A percentile compares a stretch with the other conserved stretches of the same genome.
These are phyloP conservation scores for Arthrobotrys sinensis DNA, from an alignment of 2,329 filamentous ascomycete genomes.

Conservation along the genomic window DNA sequence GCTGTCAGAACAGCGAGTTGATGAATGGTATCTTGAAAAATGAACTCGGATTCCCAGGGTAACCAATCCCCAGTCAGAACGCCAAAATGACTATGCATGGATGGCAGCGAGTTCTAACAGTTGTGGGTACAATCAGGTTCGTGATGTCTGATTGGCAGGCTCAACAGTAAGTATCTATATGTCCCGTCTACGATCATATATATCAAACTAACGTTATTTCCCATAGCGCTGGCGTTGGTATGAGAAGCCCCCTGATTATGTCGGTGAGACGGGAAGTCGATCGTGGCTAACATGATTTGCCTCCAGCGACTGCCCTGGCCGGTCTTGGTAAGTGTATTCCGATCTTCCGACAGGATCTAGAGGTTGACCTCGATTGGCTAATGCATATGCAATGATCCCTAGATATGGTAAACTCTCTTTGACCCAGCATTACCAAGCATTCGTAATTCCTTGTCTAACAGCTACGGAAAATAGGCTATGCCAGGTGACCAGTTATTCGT, in stretches of 20 bases:
- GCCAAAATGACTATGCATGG: conserved; percentile 8
- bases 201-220: conserved; percentile 65
- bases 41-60: conserved; percentile 73
- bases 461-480: conserved; percentile 71
- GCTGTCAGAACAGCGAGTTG: conserved; percentile 71
- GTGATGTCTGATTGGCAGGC: conserved; percentile 54
- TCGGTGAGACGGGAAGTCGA: conserved; percentile 32
- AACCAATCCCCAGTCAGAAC: conserved; percentile 32
- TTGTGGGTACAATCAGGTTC: conserved; percentile 51
- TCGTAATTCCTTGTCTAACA: conserved; percentile 65
- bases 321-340: conserved; percentile 52
- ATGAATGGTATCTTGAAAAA: conserved; percentile 72
- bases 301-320: conserved; percentile 56
- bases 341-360: conserved; percentile 36
- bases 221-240: conserved; percentile 60
- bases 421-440: conserved; percentile 10
- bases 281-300: conserved; percentile 53
- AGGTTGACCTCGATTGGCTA: conserved; percentile 35
- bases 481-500: conserved; percentile 57
- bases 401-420: conserved; percentile 57
- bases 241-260: conserved; percentile 37
- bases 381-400: conserved; percentile 43
- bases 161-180: conserved; percentile 53
- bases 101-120: conserved; percentile 26
- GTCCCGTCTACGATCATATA: conserved; percentile 23